A percentile compares a stretch with the other conserved stretches of the same genome.
Conservation (phyloP, 257 asterid species). For the Solanum corneliomulleri region DNA sequence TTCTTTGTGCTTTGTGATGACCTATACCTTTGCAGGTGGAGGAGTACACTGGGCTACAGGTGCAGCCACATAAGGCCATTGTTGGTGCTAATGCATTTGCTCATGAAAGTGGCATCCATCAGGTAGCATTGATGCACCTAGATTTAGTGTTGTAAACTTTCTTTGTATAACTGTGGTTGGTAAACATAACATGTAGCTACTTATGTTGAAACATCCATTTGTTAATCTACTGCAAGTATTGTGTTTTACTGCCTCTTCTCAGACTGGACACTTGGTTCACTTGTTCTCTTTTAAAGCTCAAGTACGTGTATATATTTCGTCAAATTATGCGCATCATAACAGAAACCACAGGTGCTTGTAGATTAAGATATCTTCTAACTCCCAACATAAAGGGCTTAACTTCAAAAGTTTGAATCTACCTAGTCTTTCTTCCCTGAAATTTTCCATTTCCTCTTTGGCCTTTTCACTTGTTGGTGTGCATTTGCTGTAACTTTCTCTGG, state of each 20-base stretch:
- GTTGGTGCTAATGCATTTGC: slow-evolving; percentile 99
- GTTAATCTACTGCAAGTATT: not conserved
- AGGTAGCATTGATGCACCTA: slow-evolving; percentile 24
- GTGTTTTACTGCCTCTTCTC: not conserved
- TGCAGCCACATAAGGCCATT: slow-evolving; percentile 97
- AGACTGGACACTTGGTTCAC: not conserved
- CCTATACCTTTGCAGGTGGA: slow-evolving; percentile 57
- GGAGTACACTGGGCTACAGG: slow-evolving; percentile 75
- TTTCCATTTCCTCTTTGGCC: not conserved
- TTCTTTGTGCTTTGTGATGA: not conserved
- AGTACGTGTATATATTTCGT: not conserved
- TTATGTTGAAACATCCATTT: not conserved
- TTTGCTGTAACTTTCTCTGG: not conserved
- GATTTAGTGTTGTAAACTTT: not conserved
- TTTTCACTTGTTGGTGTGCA: not conserved
- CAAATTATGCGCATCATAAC: not conserved
- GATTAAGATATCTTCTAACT: not conserved
- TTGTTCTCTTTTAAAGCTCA: not conserved
- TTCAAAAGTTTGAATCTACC: not conserved
- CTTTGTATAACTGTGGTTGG: not conserved
- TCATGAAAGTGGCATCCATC: slow-evolving; percentile 99
- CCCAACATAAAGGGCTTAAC: not conserved
- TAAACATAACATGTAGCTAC: not conserved
- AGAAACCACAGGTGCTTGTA: not conserved
- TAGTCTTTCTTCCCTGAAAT: not conserved